Evolutionary conservation across 768 basidiomycete genomes (phyloP).

Genomic region (Rhizopogon sp.): DNA sequence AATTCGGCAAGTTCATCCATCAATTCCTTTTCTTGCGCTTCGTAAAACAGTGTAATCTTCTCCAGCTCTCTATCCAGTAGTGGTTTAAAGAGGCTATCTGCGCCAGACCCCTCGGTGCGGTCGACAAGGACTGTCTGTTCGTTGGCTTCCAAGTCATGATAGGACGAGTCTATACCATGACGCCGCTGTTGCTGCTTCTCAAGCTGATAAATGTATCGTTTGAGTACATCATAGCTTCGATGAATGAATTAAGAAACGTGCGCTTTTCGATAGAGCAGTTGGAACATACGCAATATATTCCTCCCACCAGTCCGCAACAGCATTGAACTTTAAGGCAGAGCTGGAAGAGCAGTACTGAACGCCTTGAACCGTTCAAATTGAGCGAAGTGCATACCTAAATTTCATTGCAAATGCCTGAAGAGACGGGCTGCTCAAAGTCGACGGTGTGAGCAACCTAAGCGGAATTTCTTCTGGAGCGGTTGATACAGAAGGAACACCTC

Average conservation of each 20-base stretch:
- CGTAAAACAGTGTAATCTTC: slow-evolving; percentile 81
- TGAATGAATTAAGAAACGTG: neutral
- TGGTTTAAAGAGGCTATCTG: slow-evolving; percentile 61
- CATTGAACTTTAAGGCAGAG: slow-evolving; percentile 87
- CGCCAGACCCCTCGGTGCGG: slow-evolving; percentile 28
- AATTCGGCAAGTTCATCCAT: slow-evolving; percentile 52
- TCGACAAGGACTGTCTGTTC: slow-evolving; percentile 56
- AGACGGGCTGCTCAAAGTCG: neutral
- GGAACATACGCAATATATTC: slow-evolving; percentile 78
- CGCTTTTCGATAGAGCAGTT: neutral
- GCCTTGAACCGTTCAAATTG: too few species aligned
- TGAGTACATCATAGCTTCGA: slow-evolving; percentile 75
- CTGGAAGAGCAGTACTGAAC: slow-evolving; percentile 26
- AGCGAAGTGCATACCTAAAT: slow-evolving; percentile 21
- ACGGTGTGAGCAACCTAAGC: slow-evolving; percentile 9
- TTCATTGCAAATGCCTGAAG: slow-evolving; percentile 24
- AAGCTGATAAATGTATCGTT: slow-evolving; percentile 80
- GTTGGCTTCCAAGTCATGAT: slow-evolving; percentile 59
- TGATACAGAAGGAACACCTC: neutral
- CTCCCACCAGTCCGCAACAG: slow-evolving; percentile 89
- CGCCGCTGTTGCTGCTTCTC: slow-evolving; percentile 64
- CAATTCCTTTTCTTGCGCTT: slow-evolving; percentile 68
- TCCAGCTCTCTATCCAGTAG: slow-evolving; percentile 77
- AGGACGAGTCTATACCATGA: slow-evolving; percentile 33
- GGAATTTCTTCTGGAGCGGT: slow-evolving; percentile 22